Percentiles rank a stretch among this genome's conserved stretches.
Evolutionary conservation across 1,139 yeast species (phyloP).

Genomic region (Pichia sp.): DNA sequence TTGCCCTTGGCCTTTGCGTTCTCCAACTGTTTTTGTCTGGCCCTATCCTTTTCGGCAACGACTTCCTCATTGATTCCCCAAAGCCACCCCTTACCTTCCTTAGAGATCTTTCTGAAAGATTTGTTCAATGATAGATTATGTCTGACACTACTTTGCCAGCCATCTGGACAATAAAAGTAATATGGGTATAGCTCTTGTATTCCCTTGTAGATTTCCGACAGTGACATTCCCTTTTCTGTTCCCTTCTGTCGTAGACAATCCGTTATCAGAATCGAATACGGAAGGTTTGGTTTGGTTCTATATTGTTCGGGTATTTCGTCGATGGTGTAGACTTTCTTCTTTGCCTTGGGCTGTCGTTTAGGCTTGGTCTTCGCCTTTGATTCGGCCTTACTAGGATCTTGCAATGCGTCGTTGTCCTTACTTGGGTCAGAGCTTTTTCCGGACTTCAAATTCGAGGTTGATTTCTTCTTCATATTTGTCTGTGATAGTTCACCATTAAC

Average conservation of each 20-base stretch:
- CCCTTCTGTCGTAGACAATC: constrained; percentile 68
- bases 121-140: constrained; percentile 85
- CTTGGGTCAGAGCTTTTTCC: not conserved
- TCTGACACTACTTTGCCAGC: constrained; percentile 94
- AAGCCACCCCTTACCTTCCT: constrained; percentile 86
- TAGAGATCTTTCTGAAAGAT: constrained; percentile 70
- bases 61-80: constrained; percentile 89
- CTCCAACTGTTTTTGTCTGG: constrained; percentile 65
- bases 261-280: constrained; percentile 76
- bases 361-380: constrained; percentile 33
- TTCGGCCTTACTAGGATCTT: not conserved
- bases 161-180: constrained; percentile 89
- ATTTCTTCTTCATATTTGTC: constrained; percentile 2
- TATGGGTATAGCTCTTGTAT: constrained; percentile 87
- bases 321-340: constrained; percentile 56
- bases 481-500: not conserved
- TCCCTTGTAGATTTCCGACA: constrained; percentile 81
- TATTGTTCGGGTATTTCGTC: constrained; percentile 87
- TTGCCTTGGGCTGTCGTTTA: constrained; percentile 47
- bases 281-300: constrained; percentile 74
- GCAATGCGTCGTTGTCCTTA: not conserved
- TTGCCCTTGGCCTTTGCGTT: constrained; percentile 28
- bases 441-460: not conserved
- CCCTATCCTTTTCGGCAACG: constrained; percentile 74
- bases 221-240: constrained; percentile 65